These are phyloP conservation scores for Silybum marianum DNA, from an alignment of 129 eudicot genomes.

Conservation along the genomic window DNA sequence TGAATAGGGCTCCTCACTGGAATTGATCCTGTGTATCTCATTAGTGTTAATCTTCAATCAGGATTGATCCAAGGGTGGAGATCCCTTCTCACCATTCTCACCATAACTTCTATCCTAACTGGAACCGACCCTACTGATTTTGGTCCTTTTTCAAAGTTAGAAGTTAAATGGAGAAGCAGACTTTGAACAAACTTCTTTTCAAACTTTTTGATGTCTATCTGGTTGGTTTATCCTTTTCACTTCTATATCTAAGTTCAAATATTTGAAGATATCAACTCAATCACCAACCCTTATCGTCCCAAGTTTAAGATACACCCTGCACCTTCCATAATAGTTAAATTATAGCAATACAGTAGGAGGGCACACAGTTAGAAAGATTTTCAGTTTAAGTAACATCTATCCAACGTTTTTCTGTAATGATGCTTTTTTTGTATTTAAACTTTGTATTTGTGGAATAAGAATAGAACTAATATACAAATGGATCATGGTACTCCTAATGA, in stretches of 20 bases:
- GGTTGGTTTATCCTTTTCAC: constrained; percentile 2
- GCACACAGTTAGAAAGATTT: background rate
- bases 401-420: background rate
- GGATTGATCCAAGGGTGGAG: no score
- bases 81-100: no score
- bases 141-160: background rate
- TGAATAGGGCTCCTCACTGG: no score
- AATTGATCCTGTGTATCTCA: no score
- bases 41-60: no score
- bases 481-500: no score
- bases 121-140: background rate
- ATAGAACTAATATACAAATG: background rate
- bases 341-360: background rate
- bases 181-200: background rate
- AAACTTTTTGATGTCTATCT: background rate
- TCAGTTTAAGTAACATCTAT: background rate
- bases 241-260: background rate
- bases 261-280: background rate
- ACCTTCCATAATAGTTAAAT: background rate
- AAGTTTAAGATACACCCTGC: background rate
- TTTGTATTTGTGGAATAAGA: background rate
- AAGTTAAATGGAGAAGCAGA: background rate
- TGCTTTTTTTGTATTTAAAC: background rate
- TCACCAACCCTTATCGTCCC: background rate
- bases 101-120: no score